A percentile compares a stretch with the other conserved stretches of the same genome.
Conservation (phyloP, 257 asterid species). For the Nicotiana tabacum region DNA sequence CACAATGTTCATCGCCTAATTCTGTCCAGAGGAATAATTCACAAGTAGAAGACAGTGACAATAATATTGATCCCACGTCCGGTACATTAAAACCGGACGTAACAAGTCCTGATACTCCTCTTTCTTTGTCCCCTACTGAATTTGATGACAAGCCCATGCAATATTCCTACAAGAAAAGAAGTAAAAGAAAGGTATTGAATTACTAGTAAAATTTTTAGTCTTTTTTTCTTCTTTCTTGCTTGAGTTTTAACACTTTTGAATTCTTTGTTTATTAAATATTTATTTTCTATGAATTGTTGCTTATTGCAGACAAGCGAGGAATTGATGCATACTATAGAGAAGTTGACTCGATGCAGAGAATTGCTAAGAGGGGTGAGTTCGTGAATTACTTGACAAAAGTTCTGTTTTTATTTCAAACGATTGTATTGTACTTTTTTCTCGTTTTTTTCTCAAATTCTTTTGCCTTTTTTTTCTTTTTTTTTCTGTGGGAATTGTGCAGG, state of each 20-base stretch:
- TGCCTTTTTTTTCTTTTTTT: background rate
- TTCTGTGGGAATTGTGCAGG: background rate
- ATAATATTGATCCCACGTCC: background rate
- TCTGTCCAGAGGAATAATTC: background rate
- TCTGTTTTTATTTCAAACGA: background rate
- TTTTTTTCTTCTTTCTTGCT: background rate
- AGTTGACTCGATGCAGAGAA: conserved; percentile 32
- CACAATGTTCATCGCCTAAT: background rate
- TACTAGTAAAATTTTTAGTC: background rate
- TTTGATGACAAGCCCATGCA: conserved; percentile 33
- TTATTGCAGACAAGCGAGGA: conserved; percentile 36
- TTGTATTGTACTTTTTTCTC: background rate
- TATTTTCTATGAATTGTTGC: background rate
- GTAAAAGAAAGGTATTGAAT: conserved; percentile 30
- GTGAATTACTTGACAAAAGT: background rate
- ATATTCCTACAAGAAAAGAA: conserved; percentile 10
- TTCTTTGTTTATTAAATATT: background rate
- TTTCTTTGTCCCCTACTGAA: conserved; percentile 39
- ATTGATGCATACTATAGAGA: conserved; percentile 20
- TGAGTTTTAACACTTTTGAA: no score
- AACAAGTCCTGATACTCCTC: conserved; percentile 56
- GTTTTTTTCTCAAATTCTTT: background rate
- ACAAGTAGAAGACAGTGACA: background rate
- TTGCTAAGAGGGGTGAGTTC: conserved; percentile 35
- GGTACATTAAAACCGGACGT: conserved; percentile 16